Conservation (phyloP, 2,329 filamentous ascomycete species). For the Aspergillus sp. region DNA sequence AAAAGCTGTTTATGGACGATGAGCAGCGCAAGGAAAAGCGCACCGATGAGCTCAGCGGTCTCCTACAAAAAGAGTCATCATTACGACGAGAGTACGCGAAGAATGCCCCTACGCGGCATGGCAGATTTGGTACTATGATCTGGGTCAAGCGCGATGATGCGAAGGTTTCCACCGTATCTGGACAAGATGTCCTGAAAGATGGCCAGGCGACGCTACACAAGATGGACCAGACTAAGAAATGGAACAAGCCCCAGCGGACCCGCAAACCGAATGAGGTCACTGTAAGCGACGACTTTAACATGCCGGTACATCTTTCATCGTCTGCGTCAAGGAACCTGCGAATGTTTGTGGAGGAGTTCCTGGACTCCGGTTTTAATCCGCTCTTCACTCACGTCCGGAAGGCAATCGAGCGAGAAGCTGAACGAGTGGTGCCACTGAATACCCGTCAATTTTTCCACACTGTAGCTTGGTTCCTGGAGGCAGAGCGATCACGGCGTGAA, state of each 20-base stretch:
- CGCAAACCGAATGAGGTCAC: slow-evolving; percentile 55
- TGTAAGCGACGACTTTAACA: slow-evolving; percentile 63
- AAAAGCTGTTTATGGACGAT: slow-evolving; percentile 78
- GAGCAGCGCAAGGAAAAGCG: slow-evolving; percentile 60
- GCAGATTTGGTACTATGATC: slow-evolving; percentile 92
- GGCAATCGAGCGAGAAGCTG: slow-evolving; percentile 80
- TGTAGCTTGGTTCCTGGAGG: slow-evolving; percentile 84
- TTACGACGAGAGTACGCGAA: slow-evolving; percentile 70
- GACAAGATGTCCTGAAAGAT: slow-evolving; percentile 74
- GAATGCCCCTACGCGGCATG: slow-evolving; percentile 77
- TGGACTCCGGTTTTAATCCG: slow-evolving; percentile 93
- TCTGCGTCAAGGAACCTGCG: slow-evolving; percentile 69
- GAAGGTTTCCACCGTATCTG: slow-evolving; percentile 77
- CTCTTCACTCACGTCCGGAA: slow-evolving; percentile 77
- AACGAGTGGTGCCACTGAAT: slow-evolving; percentile 70
- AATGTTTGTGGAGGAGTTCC: slow-evolving; percentile 80
- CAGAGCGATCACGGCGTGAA: slow-evolving; percentile 65
- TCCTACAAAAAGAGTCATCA: slow-evolving; percentile 76
- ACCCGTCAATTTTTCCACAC: slow-evolving; percentile 85
- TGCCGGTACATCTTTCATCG: slow-evolving; percentile 59
- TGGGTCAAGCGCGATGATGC: slow-evolving; percentile 86
- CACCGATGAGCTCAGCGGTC: slow-evolving; percentile 61
- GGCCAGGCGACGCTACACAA: slow-evolving; percentile 67
- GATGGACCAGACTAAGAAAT: slow-evolving; percentile 86
- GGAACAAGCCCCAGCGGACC: slow-evolving; percentile 65